These are phyloP conservation scores for Penicillium odoratum DNA, from an alignment of 495 filamentous ascomycete genomes.

Conservation along the genomic window DNA sequence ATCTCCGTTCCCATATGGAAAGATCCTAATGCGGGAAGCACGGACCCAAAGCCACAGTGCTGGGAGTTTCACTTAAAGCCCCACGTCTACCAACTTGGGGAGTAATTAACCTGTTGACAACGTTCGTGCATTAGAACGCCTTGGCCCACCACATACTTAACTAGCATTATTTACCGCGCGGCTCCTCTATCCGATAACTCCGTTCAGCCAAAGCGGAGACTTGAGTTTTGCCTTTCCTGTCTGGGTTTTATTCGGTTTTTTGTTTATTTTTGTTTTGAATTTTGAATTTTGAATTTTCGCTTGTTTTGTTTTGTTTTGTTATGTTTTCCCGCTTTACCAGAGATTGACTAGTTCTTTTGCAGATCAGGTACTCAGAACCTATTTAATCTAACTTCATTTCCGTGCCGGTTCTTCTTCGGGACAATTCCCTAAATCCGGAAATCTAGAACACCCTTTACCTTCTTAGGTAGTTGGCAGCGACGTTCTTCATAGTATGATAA, in stretches of 20 bases:
- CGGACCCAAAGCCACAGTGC: slow-evolving; percentile 30
- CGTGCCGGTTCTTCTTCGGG: background rate
- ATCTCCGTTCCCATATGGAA: slow-evolving; percentile 11
- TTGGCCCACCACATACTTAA: slow-evolving; percentile 3
- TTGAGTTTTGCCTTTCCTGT: slow-evolving; percentile 16
- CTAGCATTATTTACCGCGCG: slow-evolving; percentile 25
- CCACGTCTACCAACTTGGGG: no score
- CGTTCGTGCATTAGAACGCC: background rate
- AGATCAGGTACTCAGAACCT: no score
- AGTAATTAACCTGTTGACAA: no score
- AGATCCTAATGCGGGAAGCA: slow-evolving; percentile 35
- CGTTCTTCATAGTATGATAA: background rate
- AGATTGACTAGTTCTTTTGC: background rate
- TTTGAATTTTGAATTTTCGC: background rate
- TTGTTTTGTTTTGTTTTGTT: background rate
- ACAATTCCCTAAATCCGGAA: background rate
- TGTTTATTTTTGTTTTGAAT: background rate
- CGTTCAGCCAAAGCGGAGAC: slow-evolving; percentile 22
- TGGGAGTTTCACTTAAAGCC: slow-evolving; percentile 34
- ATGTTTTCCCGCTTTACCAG: background rate
- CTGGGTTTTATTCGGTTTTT: slow-evolving; percentile 2
- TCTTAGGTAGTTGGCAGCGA: background rate
- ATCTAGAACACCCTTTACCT: background rate
- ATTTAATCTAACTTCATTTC: background rate
- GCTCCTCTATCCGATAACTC: slow-evolving; percentile 25